Conservation (phyloP, 768 basidiomycete species). For the Glaciozyma martinii region DNA sequence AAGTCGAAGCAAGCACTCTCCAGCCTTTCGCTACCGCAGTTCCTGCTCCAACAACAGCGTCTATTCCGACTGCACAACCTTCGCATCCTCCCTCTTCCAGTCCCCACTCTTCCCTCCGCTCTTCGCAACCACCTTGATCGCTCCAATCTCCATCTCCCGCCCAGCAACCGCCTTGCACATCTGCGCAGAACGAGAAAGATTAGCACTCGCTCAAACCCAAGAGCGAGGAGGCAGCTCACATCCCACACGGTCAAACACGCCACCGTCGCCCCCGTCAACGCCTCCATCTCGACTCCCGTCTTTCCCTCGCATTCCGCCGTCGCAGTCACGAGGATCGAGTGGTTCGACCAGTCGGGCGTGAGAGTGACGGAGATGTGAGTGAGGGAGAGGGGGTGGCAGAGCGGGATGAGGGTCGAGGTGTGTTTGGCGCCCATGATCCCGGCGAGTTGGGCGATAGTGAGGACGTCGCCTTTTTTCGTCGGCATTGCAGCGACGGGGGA, state of each 20-base stretch:
- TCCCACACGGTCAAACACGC: conserved; percentile 80
- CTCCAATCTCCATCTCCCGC: conserved; percentile 69
- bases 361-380: conserved; percentile 61
- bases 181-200: no score
- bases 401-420: conserved; percentile 71
- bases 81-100: conserved; percentile 42
- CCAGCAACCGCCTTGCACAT: conserved; percentile 72
- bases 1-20: no score
- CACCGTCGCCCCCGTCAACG: conserved; percentile 69
- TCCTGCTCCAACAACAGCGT: no score
- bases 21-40: no score
- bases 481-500: neutral
- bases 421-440: conserved; percentile 81
- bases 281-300: conserved; percentile 91
- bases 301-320: conserved; percentile 67
- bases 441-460: conserved; percentile 56
- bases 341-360: conserved; percentile 38
- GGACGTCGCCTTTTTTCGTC: conserved; percentile 38
- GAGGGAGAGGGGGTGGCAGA: conserved; percentile 75
- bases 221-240: conserved; percentile 46
- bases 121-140: conserved; percentile 58
- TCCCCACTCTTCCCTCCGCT: conserved; percentile 66
- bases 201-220: no score
- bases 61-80: no score
- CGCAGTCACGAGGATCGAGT: conserved; percentile 43